Base-by-base conservation (phyloP, 2,329 filamentous ascomycete genomes). In the Aspergillus latus region DNA sequence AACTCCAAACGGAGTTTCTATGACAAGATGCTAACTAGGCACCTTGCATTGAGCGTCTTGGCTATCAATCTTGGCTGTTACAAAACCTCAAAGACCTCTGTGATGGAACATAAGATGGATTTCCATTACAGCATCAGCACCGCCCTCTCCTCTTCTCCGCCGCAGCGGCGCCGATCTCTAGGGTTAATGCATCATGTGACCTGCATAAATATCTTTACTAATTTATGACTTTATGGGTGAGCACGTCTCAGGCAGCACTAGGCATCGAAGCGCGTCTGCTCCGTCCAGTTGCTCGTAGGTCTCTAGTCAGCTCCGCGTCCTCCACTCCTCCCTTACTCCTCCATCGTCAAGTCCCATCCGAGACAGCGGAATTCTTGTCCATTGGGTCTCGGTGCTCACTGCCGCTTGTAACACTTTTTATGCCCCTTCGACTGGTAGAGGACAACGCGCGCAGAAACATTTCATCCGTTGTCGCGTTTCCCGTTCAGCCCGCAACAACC, bases 91-190 rank as follows among this genome's bases (percentile, higher is more conserved):
- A 30, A 37, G 42, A 52, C 32, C 42, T 54, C 32, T 8, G 42
- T 30, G 56, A 61, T 60, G 60, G 54, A 63, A 56, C 42, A 48
- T 21, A 21, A 16, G 42, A 5, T 50, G 34, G 40, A 54, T 64
- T 64, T 59, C 49, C 52, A 65, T 65, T 65, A 65, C 62, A 60
- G 59, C 63, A 65, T 64, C 28, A 45, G 52, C 57, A 55, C 36
- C 36, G 32, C 13, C 26, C 53, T 60, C 59, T 57, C 58, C 61
- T 58, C 50, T 44, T 52, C 50, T 52, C 58, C 52, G 54, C 49
- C 21, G 21, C 21, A 21, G 21, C 21, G 21, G 21, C 39, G 39
- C 28, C 40, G 48, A 40, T 42, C 39, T 15, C 42, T 51, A 58
- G 57, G 54, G 46, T 48, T 15, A 46, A 10, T 37, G 15, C 42